Evolutionary conservation across 352 stramenopile species (phyloP).

Genomic region (Lagenidium sp.): DNA sequence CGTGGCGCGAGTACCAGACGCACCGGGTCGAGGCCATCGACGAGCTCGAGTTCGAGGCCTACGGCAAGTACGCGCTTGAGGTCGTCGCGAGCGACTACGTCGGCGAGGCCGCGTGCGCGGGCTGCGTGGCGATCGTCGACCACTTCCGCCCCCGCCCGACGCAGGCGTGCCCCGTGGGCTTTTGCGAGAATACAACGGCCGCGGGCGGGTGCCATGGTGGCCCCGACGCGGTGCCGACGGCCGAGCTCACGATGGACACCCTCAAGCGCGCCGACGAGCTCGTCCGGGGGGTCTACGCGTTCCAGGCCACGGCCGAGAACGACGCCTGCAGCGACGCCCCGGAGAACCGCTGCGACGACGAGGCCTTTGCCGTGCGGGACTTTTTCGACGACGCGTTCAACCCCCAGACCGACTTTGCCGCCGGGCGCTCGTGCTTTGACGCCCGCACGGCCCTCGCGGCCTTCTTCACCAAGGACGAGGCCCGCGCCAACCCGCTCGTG

Average conservation of each 20-base stretch:
- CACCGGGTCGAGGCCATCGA: conserved; percentile 28
- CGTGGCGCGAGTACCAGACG: conserved; percentile 50
- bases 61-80: conserved; percentile 47
- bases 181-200: conserved; percentile 21
- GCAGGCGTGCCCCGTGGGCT: conserved; percentile 22
- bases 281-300: conserved; percentile 27
- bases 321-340: conserved; percentile 34
- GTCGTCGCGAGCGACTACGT: conserved; percentile 46
- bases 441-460: conserved; percentile 10
- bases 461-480: conserved; percentile 12
- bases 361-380: conserved; percentile 23
- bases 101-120: conserved; percentile 22
- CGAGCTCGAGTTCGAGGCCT: conserved; percentile 23
- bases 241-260: conserved; percentile 23
- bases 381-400: conserved; percentile 28
- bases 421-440: conserved; percentile 25
- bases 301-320: conserved; percentile 28
- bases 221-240: conserved; percentile 4
- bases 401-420: conserved; percentile 1
- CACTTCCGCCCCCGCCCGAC: conserved; percentile 31
- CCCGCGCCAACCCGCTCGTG: conserved; percentile 28
- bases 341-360: conserved; percentile 30
- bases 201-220: conserved; percentile 1
- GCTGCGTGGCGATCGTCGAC: conserved; percentile 49
- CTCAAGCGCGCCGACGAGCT: conserved; percentile 16